phyloP scores from a whole-genome alignment of 768 basidiomycete species.

The Phanerodontia chrysosporium region DNA sequence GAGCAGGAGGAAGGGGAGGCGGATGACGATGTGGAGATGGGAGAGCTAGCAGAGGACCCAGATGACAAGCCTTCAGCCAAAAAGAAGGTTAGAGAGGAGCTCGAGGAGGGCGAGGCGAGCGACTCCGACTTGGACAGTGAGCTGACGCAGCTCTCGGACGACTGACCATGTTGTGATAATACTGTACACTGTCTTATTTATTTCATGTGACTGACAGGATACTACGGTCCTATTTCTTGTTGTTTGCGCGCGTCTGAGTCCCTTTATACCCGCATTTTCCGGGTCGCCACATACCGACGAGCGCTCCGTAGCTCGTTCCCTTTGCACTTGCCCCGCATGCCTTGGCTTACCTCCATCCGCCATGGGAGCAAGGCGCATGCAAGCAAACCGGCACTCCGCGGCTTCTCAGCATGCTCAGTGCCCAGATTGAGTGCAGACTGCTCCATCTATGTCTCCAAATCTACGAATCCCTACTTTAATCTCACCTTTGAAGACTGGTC shows the following conservation, averaged over 20 bases:
- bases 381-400: not conserved
- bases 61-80: constrained; percentile 43
- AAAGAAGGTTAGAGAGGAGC: constrained; percentile 42
- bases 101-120: constrained; percentile 86
- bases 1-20: constrained; percentile 49
- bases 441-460: constrained; percentile 69
- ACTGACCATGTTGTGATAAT: constrained; percentile 13
- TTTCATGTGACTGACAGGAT: too few species aligned
- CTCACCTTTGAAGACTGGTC: constrained; percentile 89
- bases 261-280: not conserved
- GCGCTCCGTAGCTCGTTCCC: not conserved
- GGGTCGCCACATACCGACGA: not conserved
- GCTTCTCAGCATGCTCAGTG: not conserved
- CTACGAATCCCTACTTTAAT: constrained; percentile 85
- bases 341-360: not conserved
- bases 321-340: not conserved
- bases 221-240: too few species aligned
- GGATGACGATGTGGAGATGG: constrained; percentile 81
- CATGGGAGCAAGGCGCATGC: not conserved
- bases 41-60: constrained; percentile 77
- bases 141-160: constrained; percentile 72
- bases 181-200: not conserved
- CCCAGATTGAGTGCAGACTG: constrained; percentile 24
- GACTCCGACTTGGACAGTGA: constrained; percentile 61
- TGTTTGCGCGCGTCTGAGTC: not conserved